Percentiles rank a stretch among this genome's conserved stretches.
Evolutionary conservation across 2,329 filamentous ascomycete species (phyloP).

Genomic region (Fusarium albosuccineum): DNA sequence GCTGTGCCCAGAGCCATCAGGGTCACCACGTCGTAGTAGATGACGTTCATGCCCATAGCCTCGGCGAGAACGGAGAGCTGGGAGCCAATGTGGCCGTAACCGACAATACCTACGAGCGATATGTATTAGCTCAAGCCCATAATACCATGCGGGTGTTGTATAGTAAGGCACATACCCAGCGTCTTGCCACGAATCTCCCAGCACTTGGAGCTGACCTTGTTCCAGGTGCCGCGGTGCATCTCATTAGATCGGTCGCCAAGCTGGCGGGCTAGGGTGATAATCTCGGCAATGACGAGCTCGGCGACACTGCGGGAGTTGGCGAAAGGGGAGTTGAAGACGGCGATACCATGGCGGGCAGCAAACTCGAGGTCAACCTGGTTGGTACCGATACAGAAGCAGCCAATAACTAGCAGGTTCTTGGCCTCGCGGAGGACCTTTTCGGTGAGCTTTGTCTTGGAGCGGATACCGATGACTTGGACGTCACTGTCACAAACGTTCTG

Average conservation of each 20-base stretch:
- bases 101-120: slow-evolving; percentile 77
- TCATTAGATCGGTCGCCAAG: slow-evolving; percentile 93
- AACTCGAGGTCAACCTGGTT: slow-evolving; percentile 93
- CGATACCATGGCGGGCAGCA: slow-evolving; percentile 87
- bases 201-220: slow-evolving; percentile 96
- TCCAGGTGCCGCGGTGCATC: slow-evolving; percentile 95
- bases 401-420: slow-evolving; percentile 94
- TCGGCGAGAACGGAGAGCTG: slow-evolving; percentile 96
- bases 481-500: slow-evolving; percentile 67
- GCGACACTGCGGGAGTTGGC: slow-evolving; percentile 97
- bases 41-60: slow-evolving; percentile 97
- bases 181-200: slow-evolving; percentile 99
- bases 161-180: slow-evolving; percentile 68
- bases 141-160: neutral
- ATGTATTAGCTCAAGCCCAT: neutral
- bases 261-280: slow-evolving; percentile 92
- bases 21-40: slow-evolving; percentile 96
- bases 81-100: slow-evolving; percentile 97
- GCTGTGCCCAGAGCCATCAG: slow-evolving; percentile 95
- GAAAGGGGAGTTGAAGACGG: slow-evolving; percentile 99
- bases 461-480: slow-evolving; percentile 97
- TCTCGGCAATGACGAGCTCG: slow-evolving; percentile 93
- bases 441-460: slow-evolving; percentile 96
- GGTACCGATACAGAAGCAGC: slow-evolving; percentile 99
- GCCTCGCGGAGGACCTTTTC: slow-evolving; percentile 87